Conservation (phyloP, 2,329 filamentous ascomycete genomes). For the Aspergillus pseudonomiae region DNA sequence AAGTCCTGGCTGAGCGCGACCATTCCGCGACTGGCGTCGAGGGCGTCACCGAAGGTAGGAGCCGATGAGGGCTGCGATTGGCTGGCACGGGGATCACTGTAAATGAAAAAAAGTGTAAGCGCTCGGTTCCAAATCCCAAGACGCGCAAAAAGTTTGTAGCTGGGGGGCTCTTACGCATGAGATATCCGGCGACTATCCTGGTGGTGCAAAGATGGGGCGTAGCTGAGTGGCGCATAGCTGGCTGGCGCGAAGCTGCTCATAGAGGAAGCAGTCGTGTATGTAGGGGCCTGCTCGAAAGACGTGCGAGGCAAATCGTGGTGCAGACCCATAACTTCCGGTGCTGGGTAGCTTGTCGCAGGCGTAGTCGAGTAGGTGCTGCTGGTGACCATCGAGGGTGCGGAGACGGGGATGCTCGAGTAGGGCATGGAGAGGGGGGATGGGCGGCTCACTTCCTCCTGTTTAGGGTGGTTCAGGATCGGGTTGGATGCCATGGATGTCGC, state of each 20-base stretch:
- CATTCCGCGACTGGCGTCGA: constrained; percentile 94
- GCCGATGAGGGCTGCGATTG: constrained; percentile 56
- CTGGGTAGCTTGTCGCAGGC: constrained; percentile 57
- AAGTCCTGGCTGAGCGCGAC: constrained; percentile 90
- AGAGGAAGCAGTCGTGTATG: constrained; percentile 69
- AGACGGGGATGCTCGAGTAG: constrained; percentile 72
- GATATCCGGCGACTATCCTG: constrained; percentile 71
- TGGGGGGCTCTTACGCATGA: constrained; percentile 71
- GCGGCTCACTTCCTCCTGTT: constrained; percentile 59
- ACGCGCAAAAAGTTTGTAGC: neutral
- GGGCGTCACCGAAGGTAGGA: constrained; percentile 79
- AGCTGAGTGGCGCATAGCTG: constrained; percentile 78
- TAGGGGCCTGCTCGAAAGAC: constrained; percentile 70
- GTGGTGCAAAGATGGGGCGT: constrained; percentile 64
- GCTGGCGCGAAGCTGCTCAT: constrained; percentile 69
- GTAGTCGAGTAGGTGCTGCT: constrained; percentile 68
- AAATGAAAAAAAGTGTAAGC: constrained; percentile 21
- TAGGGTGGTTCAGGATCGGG: constrained; percentile 61
- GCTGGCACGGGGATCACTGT: constrained; percentile 39
- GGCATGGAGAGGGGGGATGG: constrained; percentile 68
- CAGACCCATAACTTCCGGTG: constrained; percentile 68
- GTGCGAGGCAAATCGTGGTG: constrained; percentile 78
- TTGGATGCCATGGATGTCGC: constrained; percentile 64
- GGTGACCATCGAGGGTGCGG: constrained; percentile 71
- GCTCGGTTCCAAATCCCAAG: neutral